These are phyloP conservation scores for Chytridiales sp. DNA, from an alignment of 371 early-diverging fungal genomes.

Conservation along the genomic window DNA sequence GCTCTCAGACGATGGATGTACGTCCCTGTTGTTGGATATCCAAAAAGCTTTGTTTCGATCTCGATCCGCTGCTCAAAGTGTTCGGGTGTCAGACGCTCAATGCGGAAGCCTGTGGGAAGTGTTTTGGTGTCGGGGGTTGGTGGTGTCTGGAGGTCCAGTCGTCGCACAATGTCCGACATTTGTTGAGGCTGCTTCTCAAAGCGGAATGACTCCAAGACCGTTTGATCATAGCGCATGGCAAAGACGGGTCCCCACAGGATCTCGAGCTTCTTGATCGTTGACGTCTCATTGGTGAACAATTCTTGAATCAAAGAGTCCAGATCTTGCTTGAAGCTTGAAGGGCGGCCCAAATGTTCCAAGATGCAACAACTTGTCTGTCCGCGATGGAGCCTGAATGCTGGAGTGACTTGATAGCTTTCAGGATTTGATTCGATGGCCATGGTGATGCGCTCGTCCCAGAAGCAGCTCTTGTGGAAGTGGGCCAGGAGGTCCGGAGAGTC, in stretches of 20 bases:
- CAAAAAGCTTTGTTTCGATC: conserved; percentile 5
- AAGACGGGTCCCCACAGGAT: neutral
- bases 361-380: neutral
- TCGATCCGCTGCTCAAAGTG: neutral
- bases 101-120: neutral
- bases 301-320: neutral
- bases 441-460: conserved; percentile 7
- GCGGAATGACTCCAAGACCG: too few species aligned
- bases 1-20: neutral
- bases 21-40: neutral
- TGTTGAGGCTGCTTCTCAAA: too few species aligned
- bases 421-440: neutral
- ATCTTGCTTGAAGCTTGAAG: neutral
- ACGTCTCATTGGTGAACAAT: neutral
- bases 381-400: neutral
- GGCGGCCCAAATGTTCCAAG: neutral
- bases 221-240: too few species aligned
- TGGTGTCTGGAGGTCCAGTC: neutral
- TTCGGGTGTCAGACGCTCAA: neutral
- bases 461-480: neutral
- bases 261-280: neutral
- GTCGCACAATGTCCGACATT: neutral
- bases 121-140: neutral
- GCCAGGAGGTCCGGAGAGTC: too few species aligned
- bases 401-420: neutral